A percentile compares a stretch with the other conserved stretches of the same genome.
These are phyloP conservation scores for Eucalyptus virginea DNA, from an alignment of 345 rosid species.

Conservation along the genomic window DNA sequence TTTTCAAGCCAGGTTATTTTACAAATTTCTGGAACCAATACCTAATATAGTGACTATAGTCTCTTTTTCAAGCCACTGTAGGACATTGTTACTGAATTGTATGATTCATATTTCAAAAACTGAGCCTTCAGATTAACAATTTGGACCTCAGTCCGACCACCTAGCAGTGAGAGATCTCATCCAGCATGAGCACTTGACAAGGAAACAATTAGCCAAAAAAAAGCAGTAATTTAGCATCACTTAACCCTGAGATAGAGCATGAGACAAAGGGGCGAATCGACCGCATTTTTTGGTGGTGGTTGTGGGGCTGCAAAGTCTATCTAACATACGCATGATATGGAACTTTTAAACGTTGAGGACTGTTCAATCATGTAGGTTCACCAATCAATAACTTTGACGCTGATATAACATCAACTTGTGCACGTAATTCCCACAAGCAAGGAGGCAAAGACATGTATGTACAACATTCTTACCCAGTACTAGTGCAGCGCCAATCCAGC, in stretches of 20 bases:
- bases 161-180: not conserved
- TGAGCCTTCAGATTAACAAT: not conserved
- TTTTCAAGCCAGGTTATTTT: not conserved
- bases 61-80: not conserved
- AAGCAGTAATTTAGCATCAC: not conserved
- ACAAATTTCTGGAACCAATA: not conserved
- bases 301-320: not conserved
- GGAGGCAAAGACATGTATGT: not conserved
- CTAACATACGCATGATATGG: not conserved
- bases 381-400: not conserved
- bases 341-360: not conserved
- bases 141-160: not conserved
- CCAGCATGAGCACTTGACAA: not conserved
- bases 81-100: not conserved
- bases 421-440: not conserved
- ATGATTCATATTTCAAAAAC: not conserved
- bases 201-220: not conserved
- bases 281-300: not conserved
- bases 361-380: not conserved
- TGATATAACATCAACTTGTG: not conserved
- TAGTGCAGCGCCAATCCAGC: slow-evolving; percentile 61
- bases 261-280: not conserved
- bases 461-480: slow-evolving; percentile 25
- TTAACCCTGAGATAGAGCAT: not conserved
- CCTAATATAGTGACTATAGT: not conserved